Percentiles rank a stretch among this genome's conserved stretches.
Conservation (phyloP, 805 yeast species). For the Hanseniaspora singularis region DNA sequence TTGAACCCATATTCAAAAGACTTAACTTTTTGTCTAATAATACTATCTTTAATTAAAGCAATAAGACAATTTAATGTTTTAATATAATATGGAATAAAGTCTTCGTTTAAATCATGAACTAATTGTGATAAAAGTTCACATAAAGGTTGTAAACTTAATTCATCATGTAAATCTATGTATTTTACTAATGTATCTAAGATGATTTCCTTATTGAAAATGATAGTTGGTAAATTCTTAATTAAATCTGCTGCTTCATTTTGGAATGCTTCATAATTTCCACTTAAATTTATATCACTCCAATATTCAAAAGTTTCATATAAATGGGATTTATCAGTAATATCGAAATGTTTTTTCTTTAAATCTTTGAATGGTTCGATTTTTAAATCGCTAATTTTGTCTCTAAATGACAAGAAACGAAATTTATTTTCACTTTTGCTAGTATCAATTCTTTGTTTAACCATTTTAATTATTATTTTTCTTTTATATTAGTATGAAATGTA, state of each 20-base stretch:
- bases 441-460: slow-evolving; percentile 31
- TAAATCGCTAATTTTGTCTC: slow-evolving; percentile 70
- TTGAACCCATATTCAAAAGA: slow-evolving; percentile 76
- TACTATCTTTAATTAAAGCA: slow-evolving; percentile 33
- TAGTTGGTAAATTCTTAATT: slow-evolving; percentile 65
- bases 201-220: slow-evolving; percentile 53
- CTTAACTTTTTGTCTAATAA: slow-evolving; percentile 42
- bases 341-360: slow-evolving; percentile 47
- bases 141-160: slow-evolving; percentile 64
- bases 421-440: slow-evolving; percentile 46
- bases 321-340: slow-evolving; percentile 64
- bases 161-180: slow-evolving; percentile 46
- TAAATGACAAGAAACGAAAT: slow-evolving; percentile 62
- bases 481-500: slow-evolving; percentile 23
- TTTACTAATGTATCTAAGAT: slow-evolving; percentile 44
- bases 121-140: slow-evolving; percentile 73
- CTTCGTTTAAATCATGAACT: slow-evolving; percentile 85
- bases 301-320: slow-evolving; percentile 67
- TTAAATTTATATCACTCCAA: slow-evolving; percentile 78
- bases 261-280: slow-evolving; percentile 58
- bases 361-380: slow-evolving; percentile 65
- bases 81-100: slow-evolving; percentile 62
- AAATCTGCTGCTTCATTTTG: slow-evolving; percentile 41
- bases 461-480: slow-evolving; percentile 6
- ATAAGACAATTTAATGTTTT: slow-evolving; percentile 41